Evolutionary conservation across 2,329 filamentous ascomycete species (phyloP).

Genomic region (Aureobasidium subglaciale): DNA sequence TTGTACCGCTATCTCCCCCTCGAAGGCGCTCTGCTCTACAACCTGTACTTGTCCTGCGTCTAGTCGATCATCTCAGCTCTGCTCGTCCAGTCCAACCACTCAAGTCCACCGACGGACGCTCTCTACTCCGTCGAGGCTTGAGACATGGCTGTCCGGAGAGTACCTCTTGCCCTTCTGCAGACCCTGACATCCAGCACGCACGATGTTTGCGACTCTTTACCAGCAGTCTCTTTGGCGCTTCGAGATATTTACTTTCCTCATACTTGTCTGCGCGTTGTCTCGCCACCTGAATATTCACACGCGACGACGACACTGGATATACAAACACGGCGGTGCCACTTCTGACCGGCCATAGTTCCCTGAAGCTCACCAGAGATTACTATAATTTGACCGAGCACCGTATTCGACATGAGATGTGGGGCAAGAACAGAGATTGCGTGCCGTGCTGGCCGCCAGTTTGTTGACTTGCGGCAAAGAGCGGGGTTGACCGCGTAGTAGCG

Average conservation of each 20-base stretch:
- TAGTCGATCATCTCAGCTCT: background rate
- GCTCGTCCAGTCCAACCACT: background rate
- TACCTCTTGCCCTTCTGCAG: background rate
- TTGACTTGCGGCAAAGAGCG: conserved; percentile 2
- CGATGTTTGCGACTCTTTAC: background rate
- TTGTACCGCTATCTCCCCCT: too few species aligned
- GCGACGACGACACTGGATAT: too few species aligned
- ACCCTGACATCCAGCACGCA: conserved; percentile 2
- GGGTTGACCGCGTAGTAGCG: background rate
- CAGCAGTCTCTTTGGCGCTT: background rate
- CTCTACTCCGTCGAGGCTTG: background rate
- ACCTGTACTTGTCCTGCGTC: background rate
- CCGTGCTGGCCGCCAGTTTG: background rate
- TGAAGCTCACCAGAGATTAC: background rate
- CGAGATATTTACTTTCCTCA: too few species aligned
- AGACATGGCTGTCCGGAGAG: background rate
- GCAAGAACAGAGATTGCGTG: background rate
- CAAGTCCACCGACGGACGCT: background rate
- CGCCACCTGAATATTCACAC: too few species aligned
- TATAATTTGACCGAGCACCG: background rate
- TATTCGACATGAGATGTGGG: background rate
- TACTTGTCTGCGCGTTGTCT: too few species aligned
- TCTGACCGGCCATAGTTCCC: too few species aligned
- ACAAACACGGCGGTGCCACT: too few species aligned
- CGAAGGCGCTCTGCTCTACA: background rate